Evolutionary conservation across 192 early-diverging fungal species (phyloP).

Genomic region (Thoreauomyces humboldtii): DNA sequence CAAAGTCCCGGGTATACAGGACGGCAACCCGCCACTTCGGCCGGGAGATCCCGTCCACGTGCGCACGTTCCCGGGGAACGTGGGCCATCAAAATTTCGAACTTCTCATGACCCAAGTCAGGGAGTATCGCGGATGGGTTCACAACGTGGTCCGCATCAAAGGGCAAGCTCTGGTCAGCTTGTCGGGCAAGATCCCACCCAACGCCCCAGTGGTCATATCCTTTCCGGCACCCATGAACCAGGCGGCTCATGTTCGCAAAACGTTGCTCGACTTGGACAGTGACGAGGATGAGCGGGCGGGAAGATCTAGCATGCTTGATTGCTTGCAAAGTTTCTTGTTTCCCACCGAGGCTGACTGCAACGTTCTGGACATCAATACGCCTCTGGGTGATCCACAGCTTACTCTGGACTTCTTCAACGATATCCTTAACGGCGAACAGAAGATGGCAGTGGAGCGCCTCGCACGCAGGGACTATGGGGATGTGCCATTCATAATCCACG

Average conservation of each 20-base stretch:
- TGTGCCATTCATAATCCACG: slow-evolving; percentile 32
- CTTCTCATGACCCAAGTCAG: not conserved
- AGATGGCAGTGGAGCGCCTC: slow-evolving; percentile 27
- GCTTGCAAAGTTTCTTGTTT: not conserved
- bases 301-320: too few relatives aligned
- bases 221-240: not conserved
- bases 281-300: not conserved
- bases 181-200: not conserved
- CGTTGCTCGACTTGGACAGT: not conserved
- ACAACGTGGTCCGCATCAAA: not conserved
- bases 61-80: not conserved
- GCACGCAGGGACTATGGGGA: slow-evolving; percentile 28
- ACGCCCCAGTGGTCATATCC: not conserved
- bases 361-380: not conserved
- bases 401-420: slow-evolving; percentile 11
- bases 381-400: not conserved
- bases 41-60: not conserved
- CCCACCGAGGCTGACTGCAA: not conserved
- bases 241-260: not conserved
- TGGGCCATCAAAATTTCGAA: not conserved
- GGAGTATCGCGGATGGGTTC: not conserved
- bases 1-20: not conserved
- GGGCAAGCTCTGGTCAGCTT: not conserved
- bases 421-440: slow-evolving; percentile 20
- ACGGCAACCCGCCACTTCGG: not conserved